Conservation (phyloP, 495 filamentous ascomycete species). For the Thermochaetoides thermophila region DNA sequence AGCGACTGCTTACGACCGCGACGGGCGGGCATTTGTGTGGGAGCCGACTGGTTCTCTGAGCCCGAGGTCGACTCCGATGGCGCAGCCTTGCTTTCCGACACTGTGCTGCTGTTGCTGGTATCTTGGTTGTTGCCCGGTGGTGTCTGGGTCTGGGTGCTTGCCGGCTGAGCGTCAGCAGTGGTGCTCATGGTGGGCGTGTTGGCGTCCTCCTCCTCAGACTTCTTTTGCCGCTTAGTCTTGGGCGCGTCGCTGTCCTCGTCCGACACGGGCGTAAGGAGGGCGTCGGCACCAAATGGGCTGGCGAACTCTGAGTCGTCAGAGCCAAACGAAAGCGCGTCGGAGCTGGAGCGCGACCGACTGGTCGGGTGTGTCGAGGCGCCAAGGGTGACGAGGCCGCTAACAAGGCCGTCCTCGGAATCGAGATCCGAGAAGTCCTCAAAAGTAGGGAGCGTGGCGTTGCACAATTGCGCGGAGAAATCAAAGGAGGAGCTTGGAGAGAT, state of each 20-base stretch:
- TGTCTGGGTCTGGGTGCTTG: conserved; percentile 23
- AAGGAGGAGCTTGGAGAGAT: conserved; percentile 40
- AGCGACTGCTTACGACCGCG: conserved; percentile 97
- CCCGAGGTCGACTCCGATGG: conserved; percentile 14
- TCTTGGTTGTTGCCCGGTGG: conserved; percentile 11
- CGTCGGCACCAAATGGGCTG: conserved; percentile 61
- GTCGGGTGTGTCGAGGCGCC: conserved; percentile 36
- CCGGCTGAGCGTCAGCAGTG: conserved; percentile 26
- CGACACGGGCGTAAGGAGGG: conserved; percentile 41
- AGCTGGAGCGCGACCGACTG: conserved; percentile 65
- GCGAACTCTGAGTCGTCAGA: too few relatives aligned
- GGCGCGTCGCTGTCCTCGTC: conserved; percentile 30
- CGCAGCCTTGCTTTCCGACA: conserved; percentile 9
- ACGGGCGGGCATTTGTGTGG: conserved; percentile 43
- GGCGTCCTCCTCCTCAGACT: conserved; percentile 29
- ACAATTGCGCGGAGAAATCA: conserved; percentile 37
- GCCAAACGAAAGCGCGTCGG: conserved; percentile 46
- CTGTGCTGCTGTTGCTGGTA: conserved; percentile 8
- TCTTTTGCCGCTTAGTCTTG: conserved; percentile 54
- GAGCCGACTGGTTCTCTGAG: conserved; percentile 13
- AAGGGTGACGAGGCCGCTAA: conserved; percentile 61
- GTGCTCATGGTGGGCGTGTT: conserved; percentile 34
- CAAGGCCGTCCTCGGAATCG: conserved; percentile 84
- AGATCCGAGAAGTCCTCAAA: conserved; percentile 84
- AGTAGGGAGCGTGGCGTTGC: conserved; percentile 49